Evolutionary conservation across 345 rosid species (phyloP), one percentile per base, ranked within the genome.

Genomic region (Lepidium didymum): DNA sequence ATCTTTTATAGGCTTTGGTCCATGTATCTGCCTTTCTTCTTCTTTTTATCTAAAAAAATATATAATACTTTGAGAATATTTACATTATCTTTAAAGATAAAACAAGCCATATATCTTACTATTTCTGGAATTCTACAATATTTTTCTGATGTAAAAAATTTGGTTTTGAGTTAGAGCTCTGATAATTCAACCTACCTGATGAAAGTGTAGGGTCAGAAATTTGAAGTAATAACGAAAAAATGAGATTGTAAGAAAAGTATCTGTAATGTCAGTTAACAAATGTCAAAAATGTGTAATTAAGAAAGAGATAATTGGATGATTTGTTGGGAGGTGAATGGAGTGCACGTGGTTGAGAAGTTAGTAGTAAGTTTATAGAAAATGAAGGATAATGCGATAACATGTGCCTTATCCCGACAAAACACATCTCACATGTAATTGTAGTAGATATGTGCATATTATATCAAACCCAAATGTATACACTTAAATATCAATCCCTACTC

Each of bases 361-460:
- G 59, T 62, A 74, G 52, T 68, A 68, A 75, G 60, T 69, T 8
- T 8, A 52, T 37, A 27, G 57, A 62, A 73, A 68, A 60, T 68
- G 53, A 55, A 62, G 78, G 78, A 68, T 75, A 75, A 68, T 75
- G 64, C 69, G 69, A 45, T 62, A 68, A 75, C 78, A 75, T 75
- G 78, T 61, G 78, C 78, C 57, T 74, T 38, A 61, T 62, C 64
- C 78, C 69, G 78, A 75, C 78, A 75, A 75, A 68, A 63, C 64
- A 75, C 73, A 61, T 68, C 65, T 67, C 74, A 55, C 69, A 75
- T 68, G 64, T 38, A 45, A 11, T 27, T 55, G 16, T 43, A 51
- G 16, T 43, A 51, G 41, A 50, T 43, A 40, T 47, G 35, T 62
- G 37, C 33, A 62, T 62, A 0, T 29, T 29, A 18, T 14, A 36